Conservation (phyloP, 1,284 basidiomycete species). For the Coriolopsis trogii region DNA sequence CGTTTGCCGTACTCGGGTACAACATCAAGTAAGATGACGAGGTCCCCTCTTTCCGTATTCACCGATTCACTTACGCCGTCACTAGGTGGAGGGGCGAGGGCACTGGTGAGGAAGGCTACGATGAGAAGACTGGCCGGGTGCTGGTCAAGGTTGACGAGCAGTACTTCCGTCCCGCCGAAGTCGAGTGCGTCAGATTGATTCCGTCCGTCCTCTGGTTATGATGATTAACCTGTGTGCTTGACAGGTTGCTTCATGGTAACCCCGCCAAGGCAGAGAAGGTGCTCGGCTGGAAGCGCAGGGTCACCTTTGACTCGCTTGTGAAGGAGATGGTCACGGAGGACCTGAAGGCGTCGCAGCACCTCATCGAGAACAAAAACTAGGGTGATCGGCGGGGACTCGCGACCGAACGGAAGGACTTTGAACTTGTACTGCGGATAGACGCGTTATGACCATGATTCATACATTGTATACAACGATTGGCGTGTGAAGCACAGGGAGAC, state of each 20-base stretch:
- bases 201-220: background rate
- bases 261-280: slow-evolving; percentile 83
- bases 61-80: slow-evolving; percentile 3
- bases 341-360: slow-evolving; percentile 65
- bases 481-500: too few relatives aligned
- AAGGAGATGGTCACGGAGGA: slow-evolving; percentile 89
- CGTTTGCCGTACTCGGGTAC: slow-evolving; percentile 72
- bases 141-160: slow-evolving; percentile 81
- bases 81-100: slow-evolving; percentile 77
- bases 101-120: slow-evolving; percentile 75
- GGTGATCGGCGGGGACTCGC: background rate
- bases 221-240: background rate
- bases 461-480: too few relatives aligned
- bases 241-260: slow-evolving; percentile 76
- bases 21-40: slow-evolving; percentile 59
- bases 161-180: slow-evolving; percentile 91
- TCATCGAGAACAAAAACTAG: slow-evolving; percentile 82
- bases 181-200: slow-evolving; percentile 62
- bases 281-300: slow-evolving; percentile 86
- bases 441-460: too few relatives aligned
- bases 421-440: background rate
- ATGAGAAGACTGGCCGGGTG: slow-evolving; percentile 64
- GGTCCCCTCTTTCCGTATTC: slow-evolving; percentile 4
- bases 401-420: background rate
- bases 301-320: slow-evolving; percentile 81